phyloP scores from a whole-genome alignment of 352 stramenopile species.

The Pythium biforme region DNA sequence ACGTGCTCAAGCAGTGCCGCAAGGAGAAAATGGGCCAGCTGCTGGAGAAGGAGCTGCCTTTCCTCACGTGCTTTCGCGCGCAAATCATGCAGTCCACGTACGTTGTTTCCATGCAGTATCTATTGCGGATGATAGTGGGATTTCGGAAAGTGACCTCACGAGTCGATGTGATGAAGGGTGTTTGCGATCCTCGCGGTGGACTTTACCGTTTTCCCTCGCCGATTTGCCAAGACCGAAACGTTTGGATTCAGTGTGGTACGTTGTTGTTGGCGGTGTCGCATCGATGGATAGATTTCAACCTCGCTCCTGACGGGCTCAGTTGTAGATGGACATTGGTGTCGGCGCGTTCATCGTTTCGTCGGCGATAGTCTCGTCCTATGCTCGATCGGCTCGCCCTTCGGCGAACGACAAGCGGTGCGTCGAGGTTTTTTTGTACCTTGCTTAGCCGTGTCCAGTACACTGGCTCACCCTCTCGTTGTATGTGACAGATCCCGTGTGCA shows the following conservation, averaged over 20 bases:
- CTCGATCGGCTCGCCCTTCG: slow-evolving; percentile 44
- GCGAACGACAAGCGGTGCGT: slow-evolving; percentile 25
- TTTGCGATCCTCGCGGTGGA: slow-evolving; percentile 98
- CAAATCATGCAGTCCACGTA: slow-evolving; percentile 86
- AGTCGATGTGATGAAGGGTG: slow-evolving; percentile 35
- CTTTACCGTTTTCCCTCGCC: slow-evolving; percentile 95
- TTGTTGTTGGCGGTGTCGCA: not conserved
- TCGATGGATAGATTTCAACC: not conserved
- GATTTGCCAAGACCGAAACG: slow-evolving; percentile 95
- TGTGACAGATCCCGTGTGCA: not conserved
- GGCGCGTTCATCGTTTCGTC: slow-evolving; percentile 93
- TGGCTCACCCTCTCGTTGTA: not conserved
- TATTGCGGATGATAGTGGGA: not conserved
- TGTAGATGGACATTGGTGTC: slow-evolving; percentile 97
- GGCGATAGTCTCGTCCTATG: slow-evolving; percentile 69
- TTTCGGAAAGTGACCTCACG: not conserved
- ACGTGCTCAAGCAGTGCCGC: slow-evolving; percentile 69
- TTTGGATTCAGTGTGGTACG: slow-evolving; percentile 93
- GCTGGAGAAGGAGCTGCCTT: slow-evolving; percentile 67
- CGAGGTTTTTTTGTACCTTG: not conserved
- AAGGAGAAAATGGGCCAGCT: slow-evolving; percentile 84
- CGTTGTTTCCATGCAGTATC: slow-evolving; percentile 9
- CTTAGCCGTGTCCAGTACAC: too few species aligned
- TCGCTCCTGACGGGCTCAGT: not conserved
- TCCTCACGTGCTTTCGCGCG: slow-evolving; percentile 76